These are phyloP conservation scores for Teunomyces gatunensis DNA, from an alignment of 805 yeast species.

Conservation along the genomic window DNA sequence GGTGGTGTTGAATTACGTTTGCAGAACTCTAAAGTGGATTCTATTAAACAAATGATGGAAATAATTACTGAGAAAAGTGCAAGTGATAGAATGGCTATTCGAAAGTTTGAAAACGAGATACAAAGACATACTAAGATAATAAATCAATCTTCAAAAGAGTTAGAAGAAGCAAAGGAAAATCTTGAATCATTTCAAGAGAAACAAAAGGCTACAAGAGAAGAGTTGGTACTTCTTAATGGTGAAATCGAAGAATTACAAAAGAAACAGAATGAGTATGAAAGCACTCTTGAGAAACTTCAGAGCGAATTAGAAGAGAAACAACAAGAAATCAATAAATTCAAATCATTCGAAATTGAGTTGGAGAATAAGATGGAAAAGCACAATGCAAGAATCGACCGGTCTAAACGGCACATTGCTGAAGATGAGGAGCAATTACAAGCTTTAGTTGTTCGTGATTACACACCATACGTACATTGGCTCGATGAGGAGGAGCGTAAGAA, in stretches of 20 bases:
- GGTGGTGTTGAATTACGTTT: conserved; percentile 85
- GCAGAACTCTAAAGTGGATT: conserved; percentile 80
- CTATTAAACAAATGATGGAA: conserved; percentile 64
- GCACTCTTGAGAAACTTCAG: conserved; percentile 35
- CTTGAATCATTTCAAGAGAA: conserved; percentile 18
- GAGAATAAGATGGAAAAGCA: conserved; percentile 61
- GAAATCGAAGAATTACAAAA: conserved; percentile 31
- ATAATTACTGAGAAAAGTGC: conserved; percentile 55
- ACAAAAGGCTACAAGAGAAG: conserved; percentile 23
- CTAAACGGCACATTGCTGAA: conserved; percentile 38
- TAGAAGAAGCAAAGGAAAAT: conserved; percentile 24
- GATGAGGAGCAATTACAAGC: conserved; percentile 40
- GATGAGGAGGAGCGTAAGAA: conserved; percentile 33
- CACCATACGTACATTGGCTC: conserved; percentile 51
- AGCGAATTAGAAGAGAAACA: conserved; percentile 35
- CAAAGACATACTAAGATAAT: conserved; percentile 52
- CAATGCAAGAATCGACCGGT: conserved; percentile 33
- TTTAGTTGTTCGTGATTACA: conserved; percentile 54
- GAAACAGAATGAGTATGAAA: conserved; percentile 38
- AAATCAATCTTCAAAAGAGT: conserved; percentile 46
- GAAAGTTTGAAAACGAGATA: conserved; percentile 64
- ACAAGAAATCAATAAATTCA: conserved; percentile 51
- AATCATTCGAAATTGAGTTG: conserved; percentile 65
- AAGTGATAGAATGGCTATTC: conserved; percentile 52
- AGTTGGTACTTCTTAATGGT: conserved; percentile 30